Conservation (phyloP, 352 stramenopile genomes). For the Phytophthora syringae region DNA sequence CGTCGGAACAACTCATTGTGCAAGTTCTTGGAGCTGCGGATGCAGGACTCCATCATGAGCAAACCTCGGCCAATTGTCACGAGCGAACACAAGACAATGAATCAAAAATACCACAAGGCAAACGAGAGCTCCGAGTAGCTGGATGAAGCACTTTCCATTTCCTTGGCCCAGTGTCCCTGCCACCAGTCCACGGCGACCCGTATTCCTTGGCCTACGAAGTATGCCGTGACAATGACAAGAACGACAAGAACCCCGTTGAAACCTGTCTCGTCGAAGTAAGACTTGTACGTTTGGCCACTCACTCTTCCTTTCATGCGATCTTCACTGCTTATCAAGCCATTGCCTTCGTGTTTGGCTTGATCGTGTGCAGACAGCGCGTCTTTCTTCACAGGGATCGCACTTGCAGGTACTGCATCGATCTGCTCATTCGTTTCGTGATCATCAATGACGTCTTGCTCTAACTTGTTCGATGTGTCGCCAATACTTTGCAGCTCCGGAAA, state of each 20-base stretch:
- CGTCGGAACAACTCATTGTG: slow-evolving; percentile 46
- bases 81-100: slow-evolving; percentile 35
- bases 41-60: slow-evolving; percentile 36
- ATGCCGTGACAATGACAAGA: slow-evolving; percentile 24
- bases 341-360: slow-evolving; percentile 5
- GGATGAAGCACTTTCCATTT: slow-evolving; percentile 25
- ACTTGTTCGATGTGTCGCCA: slow-evolving; percentile 20
- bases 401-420: neutral
- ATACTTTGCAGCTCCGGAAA: slow-evolving; percentile 36
- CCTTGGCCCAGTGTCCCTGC: slow-evolving; percentile 41
- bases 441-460: slow-evolving; percentile 34
- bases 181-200: slow-evolving; percentile 42
- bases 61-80: slow-evolving; percentile 31
- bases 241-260: slow-evolving; percentile 33
- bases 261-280: slow-evolving; percentile 47
- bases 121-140: slow-evolving; percentile 48
- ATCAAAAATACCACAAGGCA: slow-evolving; percentile 46
- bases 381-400: neutral
- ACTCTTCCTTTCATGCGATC: slow-evolving; percentile 38
- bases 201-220: slow-evolving; percentile 24
- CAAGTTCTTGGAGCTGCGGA: slow-evolving; percentile 36
- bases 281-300: slow-evolving; percentile 32
- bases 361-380: neutral
- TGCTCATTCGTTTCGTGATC: slow-evolving; percentile 18
- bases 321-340: slow-evolving; percentile 31